Base-by-base conservation (phyloP, 2,329 filamentous ascomycete genomes). In the Cladorrhinum sp. region DNA sequence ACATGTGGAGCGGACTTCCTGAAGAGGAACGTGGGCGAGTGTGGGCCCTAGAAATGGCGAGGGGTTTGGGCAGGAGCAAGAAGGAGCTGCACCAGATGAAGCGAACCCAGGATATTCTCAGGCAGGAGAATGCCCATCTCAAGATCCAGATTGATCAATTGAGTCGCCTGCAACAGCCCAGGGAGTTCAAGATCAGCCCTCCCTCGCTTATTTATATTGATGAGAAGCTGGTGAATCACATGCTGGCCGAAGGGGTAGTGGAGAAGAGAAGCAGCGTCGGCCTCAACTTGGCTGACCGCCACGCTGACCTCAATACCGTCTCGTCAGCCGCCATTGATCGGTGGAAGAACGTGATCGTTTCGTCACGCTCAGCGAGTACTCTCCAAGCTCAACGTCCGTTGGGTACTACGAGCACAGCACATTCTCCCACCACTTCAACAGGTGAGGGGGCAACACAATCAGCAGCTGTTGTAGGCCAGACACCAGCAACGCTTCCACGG, bases 1-100 rank as follows among this genome's bases (percentile, higher is more conserved):
- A 83, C 6, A 88, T 91, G 48, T 98, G 93, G 93, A 84, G 84
- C 56, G 79, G 79, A 1, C 78, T 95, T 24, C 75, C 86, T 0
- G 65, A 73, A 1, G 81, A 83, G 36, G 80, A 83, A 21, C 81
- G 83, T 57, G 78, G 78, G 24, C 83, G 87, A 65, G 77, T 87
- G 6, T 88, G 86, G 86, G 74, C 80, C 4, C 70, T 88, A 36
- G 85, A 87, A 69, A 74, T 88, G 42, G 86, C 86, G 0, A 77
- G 86, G n/a, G 78, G 80, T 28, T 77, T 87, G 1, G 83, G 83
- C 5, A 75, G 80, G 59, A 84, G 82, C 65, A 79, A 85, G 62
- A 83, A 83, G 58, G 81, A 85, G 59, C 73, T 80, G 3, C 79
- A 83, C 49, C 79, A 77, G 55, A 73, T 85, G 63, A 80, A 67